Base-by-base conservation (phyloP, 192 early-diverging fungal species). In the Backusella circina region DNA sequence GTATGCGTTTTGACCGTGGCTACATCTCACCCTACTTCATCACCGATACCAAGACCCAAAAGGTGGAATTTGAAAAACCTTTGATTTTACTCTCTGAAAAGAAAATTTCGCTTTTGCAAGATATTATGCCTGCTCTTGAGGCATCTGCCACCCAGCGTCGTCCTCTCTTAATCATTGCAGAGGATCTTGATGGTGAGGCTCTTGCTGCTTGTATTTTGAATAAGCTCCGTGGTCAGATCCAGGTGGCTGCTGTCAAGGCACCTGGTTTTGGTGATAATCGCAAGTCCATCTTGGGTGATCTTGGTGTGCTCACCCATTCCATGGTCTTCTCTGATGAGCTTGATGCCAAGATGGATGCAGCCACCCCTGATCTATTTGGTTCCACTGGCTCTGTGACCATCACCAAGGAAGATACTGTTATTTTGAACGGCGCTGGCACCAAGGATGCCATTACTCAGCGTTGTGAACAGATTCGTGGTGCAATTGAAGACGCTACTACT, bases 221-320 rank as follows among this genome's bases (percentile, higher is more conserved):
- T 92, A 99, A 98, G 90, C 91, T 99, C 79, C 92, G 98, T 70
- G 98, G 97, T 28, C 97, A 99, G 86, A 85, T 99, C 72, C 93
- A 94, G 85, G 96, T 99, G 41, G 92, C 90, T 79, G 94, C 94
- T 57, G 97, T 99, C 85, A 99, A 99, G 92, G 96, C 98, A 10
- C 98, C 98, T 35, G 98, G 98, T 30, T 99, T 98, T 74, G 98
- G 98, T 82, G 98, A 99, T 86, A 98, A 99, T 92, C 94, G 98
- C 84, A 98, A 98, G 89, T 93, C 94, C 39, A 98, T 96, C 51
- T 88, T 99, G 54, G 95, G 95, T 61, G 98, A 99, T 84, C 91
- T 99, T 79, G 98, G 94, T 67, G 94, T 96, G 50, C 86, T 98
- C 74, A 99, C 98, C 75, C 95, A 97, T 84, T 92, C 90, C 51